A percentile compares a stretch with the other conserved stretches of the same genome.
These are phyloP conservation scores for Puya raimondii DNA, from an alignment of 176 grass and related monocot species.

Conservation along the genomic window DNA sequence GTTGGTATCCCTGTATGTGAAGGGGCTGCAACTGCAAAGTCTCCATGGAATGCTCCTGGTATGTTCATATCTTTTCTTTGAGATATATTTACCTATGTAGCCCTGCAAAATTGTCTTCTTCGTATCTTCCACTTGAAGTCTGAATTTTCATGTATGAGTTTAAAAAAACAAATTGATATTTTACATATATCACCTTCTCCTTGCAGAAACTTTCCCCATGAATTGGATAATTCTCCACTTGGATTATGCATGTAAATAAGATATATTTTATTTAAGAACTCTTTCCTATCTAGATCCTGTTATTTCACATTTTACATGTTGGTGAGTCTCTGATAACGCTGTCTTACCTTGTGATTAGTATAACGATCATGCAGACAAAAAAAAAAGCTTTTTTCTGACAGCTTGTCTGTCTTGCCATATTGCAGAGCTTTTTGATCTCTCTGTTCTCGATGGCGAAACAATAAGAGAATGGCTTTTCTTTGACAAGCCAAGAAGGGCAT, in stretches of 20 bases:
- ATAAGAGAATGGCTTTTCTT: conserved; percentile 96
- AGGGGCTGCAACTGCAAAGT: conserved; percentile 87
- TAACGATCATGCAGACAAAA: not conserved
- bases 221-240: too few species aligned
- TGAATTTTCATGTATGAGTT: too few species aligned
- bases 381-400: not conserved
- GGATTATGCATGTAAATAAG: too few species aligned
- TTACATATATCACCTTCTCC: too few species aligned
- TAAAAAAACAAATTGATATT: too few species aligned
- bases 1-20: conserved; percentile 89
- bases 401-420: conserved; percentile 8
- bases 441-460: conserved; percentile 80
- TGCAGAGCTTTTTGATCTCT: conserved; percentile 82
- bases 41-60: conserved; percentile 95
- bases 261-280: not conserved
- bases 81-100: not conserved
- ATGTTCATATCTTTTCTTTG: conserved; percentile 14
- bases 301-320: not conserved
- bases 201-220: too few species aligned
- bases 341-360: too few species aligned
- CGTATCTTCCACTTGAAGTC: too few species aligned
- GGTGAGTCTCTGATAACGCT: too few species aligned
- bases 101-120: too few species aligned
- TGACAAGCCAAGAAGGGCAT: conserved; percentile 89
- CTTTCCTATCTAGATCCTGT: not conserved